Percentiles rank a stretch among this genome's conserved stretches.
phyloP scores from a whole-genome alignment of 176 grass and related monocot species.

The Paspalum notatum region DNA sequence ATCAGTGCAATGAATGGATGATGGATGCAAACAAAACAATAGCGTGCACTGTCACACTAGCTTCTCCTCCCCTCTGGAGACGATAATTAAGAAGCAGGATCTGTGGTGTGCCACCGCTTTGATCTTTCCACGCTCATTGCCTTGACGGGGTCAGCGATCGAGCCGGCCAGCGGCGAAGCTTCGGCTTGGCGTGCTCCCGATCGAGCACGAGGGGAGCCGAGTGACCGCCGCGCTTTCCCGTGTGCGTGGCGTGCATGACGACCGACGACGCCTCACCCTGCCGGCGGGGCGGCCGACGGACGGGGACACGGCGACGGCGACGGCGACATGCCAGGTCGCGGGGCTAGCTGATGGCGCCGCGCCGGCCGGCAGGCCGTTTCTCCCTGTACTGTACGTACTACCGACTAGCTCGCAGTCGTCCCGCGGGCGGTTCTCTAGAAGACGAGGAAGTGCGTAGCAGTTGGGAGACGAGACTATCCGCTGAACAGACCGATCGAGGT shows the following conservation, averaged over 20 bases:
- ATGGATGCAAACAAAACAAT: background rate
- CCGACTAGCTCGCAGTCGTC: no score
- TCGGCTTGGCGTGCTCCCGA: no score
- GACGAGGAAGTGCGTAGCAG: background rate
- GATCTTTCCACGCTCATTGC: constrained; percentile 12
- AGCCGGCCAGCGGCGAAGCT: background rate
- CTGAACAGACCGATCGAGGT: no score
- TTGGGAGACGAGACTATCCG: background rate
- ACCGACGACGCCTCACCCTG: background rate
- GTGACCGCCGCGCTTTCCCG: background rate
- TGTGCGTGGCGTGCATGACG: constrained; percentile 6
- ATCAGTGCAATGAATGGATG: no score
- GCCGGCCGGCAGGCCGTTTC: background rate
- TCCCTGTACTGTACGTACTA: background rate
- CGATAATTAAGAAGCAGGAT: background rate
- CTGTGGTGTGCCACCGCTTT: background rate
- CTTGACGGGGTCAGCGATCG: constrained; percentile 18
- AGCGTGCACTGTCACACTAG: background rate
- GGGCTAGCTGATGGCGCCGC: no score
- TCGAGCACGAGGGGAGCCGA: background rate
- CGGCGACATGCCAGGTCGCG: background rate
- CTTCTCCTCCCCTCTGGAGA: background rate
- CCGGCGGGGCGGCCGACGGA: no score
- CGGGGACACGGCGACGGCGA: background rate
- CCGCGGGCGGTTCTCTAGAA: no score